Evolutionary conservation across 2,329 filamentous ascomycete genomes (phyloP).

Genomic region (Apiospora malaysiana): DNA sequence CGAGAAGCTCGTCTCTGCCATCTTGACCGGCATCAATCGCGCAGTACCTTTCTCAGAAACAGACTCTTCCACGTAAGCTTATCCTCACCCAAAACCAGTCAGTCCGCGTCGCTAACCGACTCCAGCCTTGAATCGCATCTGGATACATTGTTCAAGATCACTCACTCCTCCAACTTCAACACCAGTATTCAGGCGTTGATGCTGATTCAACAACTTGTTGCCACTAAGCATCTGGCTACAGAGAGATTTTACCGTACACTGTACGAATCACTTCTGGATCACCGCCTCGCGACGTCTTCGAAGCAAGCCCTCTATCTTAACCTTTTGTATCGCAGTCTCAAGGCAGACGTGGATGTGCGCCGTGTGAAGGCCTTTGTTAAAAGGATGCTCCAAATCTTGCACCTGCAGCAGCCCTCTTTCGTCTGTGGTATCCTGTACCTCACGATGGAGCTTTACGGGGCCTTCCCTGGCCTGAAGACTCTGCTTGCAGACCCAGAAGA

Average conservation of each 20-base stretch:
- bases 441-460: constrained; percentile 77
- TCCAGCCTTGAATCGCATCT: constrained; percentile 82
- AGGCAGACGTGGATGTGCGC: constrained; percentile 87
- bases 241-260: constrained; percentile 95
- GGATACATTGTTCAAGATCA: constrained; percentile 93
- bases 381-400: constrained; percentile 84
- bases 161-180: constrained; percentile 98
- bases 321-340: constrained; percentile 84
- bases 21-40: constrained; percentile 93
- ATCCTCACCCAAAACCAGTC: not conserved
- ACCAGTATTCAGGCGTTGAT: constrained; percentile 95
- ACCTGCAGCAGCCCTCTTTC: constrained; percentile 90
- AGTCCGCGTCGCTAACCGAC: constrained; percentile 31
- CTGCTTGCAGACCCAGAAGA: constrained; percentile 84
- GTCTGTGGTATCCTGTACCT: constrained; percentile 93
- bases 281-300: constrained; percentile 84
- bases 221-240: constrained; percentile 77
- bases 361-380: constrained; percentile 97
- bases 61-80: constrained; percentile 72
- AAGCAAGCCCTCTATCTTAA: constrained; percentile 97
- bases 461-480: constrained; percentile 79
- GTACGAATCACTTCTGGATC: constrained; percentile 93
- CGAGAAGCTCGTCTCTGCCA: constrained; percentile 90
- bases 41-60: constrained; percentile 91
- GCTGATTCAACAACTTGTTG: constrained; percentile 90